Conservation (phyloP, 805 yeast species). For the Clavispora fructus region DNA sequence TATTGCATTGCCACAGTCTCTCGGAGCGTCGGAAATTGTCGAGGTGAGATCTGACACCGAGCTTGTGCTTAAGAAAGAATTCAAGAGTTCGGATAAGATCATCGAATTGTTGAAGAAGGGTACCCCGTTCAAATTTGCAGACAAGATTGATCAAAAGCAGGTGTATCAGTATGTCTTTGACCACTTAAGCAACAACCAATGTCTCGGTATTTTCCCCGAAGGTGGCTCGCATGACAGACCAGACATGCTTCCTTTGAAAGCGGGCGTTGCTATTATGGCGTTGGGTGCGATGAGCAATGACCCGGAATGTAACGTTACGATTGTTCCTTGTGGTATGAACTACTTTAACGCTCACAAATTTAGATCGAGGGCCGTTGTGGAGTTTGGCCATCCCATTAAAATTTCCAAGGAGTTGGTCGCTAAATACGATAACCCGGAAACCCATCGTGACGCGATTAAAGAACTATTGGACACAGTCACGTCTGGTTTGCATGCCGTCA, state of each 20-base stretch:
- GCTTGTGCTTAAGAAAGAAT: conserved; percentile 62
- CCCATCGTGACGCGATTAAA: conserved; percentile 68
- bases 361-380: conserved; percentile 91
- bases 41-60: conserved; percentile 70
- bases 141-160: conserved; percentile 75
- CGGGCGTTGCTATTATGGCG: conserved; percentile 98
- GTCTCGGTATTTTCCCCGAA: conserved; percentile 93
- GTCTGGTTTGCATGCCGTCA: conserved; percentile 73
- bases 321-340: conserved; percentile 97
- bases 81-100: conserved; percentile 47
- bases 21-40: conserved; percentile 70
- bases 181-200: conserved; percentile 73
- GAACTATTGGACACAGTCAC: conserved; percentile 66
- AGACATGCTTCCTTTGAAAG: conserved; percentile 84
- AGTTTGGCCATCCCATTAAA: conserved; percentile 84
- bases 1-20: conserved; percentile 68
- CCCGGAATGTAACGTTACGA: conserved; percentile 71
- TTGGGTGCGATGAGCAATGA: conserved; percentile 83
- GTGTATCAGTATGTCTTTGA: conserved; percentile 83
- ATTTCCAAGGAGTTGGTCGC: conserved; percentile 53
- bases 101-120: conserved; percentile 44
- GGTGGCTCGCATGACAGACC: conserved; percentile 98
- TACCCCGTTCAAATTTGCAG: conserved; percentile 64
- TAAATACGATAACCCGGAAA: conserved; percentile 59
- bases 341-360: conserved; percentile 95